A percentile compares a stretch with the other conserved stretches of the same genome.
Evolutionary conservation across 768 basidiomycete species (phyloP).

Genomic region (Mycena albidolilacea): DNA sequence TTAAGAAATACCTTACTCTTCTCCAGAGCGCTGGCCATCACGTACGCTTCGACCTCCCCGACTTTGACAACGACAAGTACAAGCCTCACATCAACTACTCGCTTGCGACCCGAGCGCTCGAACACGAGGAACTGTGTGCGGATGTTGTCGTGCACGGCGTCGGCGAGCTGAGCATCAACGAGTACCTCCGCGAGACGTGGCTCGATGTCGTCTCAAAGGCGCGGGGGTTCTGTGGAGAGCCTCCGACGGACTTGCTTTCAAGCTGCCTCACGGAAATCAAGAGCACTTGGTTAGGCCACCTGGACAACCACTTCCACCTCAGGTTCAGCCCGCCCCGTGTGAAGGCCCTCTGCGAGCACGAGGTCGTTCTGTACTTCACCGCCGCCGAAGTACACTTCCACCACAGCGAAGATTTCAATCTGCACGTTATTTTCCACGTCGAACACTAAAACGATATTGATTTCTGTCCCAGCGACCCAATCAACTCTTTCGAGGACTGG

Average conservation of each 20-base stretch:
- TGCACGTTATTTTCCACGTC: not conserved
- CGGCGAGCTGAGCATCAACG: conserved; percentile 38
- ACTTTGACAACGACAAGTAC: conserved; percentile 41
- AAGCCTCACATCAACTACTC: conserved; percentile 42
- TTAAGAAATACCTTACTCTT: conserved; percentile 40
- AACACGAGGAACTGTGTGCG: conserved; percentile 24
- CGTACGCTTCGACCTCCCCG: conserved; percentile 43
- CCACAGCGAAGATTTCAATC: conserved; percentile 13
- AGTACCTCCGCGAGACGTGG: conserved; percentile 13
- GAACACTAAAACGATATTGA: not conserved
- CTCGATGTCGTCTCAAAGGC: not conserved
- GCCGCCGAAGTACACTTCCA: conserved; percentile 29
- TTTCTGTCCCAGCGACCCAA: conserved; percentile 9
- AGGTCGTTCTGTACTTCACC: conserved; percentile 41
- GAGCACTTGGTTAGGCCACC: conserved; percentile 37
- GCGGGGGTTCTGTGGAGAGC: conserved; percentile 29
- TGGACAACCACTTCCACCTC: conserved; percentile 41
- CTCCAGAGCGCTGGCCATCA: conserved; percentile 43
- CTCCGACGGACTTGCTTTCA: conserved; percentile 20
- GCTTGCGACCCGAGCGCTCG: conserved; percentile 30
- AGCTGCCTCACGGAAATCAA: conserved; percentile 36
- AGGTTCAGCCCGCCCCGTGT: conserved; percentile 40
- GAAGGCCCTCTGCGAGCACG: conserved; percentile 40
- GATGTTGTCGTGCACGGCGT: conserved; percentile 33
- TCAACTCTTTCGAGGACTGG: conserved; percentile 21